Evolutionary conservation across 768 basidiomycete genomes (phyloP), one percentile per base, ranked within the genome.

Genomic region (Kwoniella heveanensis): DNA sequence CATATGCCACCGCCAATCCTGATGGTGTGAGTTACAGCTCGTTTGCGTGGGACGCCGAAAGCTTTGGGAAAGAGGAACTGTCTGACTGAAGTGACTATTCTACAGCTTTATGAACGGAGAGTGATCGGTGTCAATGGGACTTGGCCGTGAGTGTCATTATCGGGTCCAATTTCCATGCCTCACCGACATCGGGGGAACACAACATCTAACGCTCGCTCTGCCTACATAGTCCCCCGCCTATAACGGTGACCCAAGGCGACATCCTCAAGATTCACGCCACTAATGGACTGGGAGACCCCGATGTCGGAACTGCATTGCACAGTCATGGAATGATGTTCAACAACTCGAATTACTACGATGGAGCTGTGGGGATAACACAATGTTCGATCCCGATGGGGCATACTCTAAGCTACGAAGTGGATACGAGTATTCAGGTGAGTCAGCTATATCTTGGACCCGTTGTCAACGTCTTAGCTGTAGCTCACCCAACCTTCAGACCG

Each of bases 321-420:
- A 89, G 93, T 76, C 94, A 97, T 81, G 95, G 95, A 66, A 91
- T 96, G 89, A 92, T 87, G 82, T 92, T 96, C 83, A 94, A 93
- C 78, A 84, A 85, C 1, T 85, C 89, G 0, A 85, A 86, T 19
- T 96, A 90, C 87, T 89, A 88, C 83, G 95, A 99, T 78, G 95
- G 95, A 32, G 92, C 95, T 0, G 80, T 85, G 26, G 86, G 84
- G 3, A 87, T 93, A 37, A 85, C 90, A 0, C 91, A 97, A 82
- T 98, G 93, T 57, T 58, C 66, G 27, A 90, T 93, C 15, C 92
- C 93, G 0, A 85, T 86, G 0, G 88, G 88, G 2, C 82, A 83
- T 52, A 83, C 85, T 1, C 87, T 90, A 66, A 86, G 87, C 70
- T 96, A 97, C 67, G 82, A 86, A 27, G 85, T 97, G 26, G 87